A percentile compares a stretch with the other conserved stretches of the same genome.
Evolutionary conservation across 2,329 filamentous ascomycete species (phyloP).

Genomic region (Gaeumannomyces sp.): DNA sequence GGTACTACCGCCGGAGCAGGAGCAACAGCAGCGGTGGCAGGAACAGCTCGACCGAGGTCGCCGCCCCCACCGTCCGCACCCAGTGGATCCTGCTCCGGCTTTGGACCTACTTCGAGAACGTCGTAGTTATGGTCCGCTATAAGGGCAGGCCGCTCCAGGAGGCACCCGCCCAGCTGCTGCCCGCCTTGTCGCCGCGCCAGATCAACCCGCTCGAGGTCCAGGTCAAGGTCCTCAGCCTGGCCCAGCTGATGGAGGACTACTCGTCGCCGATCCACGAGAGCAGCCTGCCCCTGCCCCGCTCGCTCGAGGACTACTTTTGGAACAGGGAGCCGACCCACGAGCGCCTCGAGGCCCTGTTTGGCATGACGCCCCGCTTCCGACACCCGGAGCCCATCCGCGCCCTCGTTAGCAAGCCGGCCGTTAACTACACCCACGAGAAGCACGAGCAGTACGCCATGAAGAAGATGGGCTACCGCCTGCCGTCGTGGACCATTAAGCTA

Average conservation of each 20-base stretch:
- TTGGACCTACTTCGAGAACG: not conserved
- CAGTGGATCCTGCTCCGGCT: conserved; percentile 1
- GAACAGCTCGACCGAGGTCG: too few relatives aligned
- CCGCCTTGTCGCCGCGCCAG: not conserved
- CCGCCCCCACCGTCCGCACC: not conserved
- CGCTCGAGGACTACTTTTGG: not conserved
- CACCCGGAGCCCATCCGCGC: not conserved
- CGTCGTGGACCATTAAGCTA: not conserved
- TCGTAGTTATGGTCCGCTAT: conserved; percentile 1
- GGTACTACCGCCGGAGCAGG: not conserved
- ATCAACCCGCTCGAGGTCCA: not conserved
- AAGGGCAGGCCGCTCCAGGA: not conserved
- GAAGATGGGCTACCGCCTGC: not conserved
- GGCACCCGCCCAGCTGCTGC: not conserved
- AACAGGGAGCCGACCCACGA: not conserved
- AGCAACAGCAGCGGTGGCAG: not conserved
- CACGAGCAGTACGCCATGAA: not conserved
- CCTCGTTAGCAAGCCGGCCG: not conserved
- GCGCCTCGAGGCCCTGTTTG: not conserved
- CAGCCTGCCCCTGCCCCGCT: not conserved
- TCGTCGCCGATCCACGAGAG: not conserved
- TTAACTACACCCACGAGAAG: not conserved
- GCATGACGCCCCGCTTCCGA: not conserved
- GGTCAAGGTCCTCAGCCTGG: not conserved
- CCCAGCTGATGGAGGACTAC: not conserved